Evolutionary conservation across 75 land plant species (phyloP).

Genomic region (Chamaecyparis obtusa): DNA sequence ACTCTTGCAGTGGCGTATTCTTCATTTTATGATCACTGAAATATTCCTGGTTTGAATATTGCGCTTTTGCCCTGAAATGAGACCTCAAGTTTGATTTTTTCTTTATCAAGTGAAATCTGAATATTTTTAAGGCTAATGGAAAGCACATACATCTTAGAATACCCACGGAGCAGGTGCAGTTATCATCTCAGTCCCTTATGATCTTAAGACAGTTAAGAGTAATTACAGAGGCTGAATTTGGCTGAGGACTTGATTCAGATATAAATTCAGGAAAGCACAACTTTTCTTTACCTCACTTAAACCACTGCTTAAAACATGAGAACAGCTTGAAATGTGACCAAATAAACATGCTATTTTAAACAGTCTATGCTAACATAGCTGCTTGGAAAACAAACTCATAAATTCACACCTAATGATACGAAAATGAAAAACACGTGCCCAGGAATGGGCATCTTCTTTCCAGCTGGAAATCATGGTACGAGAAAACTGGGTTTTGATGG

Average conservation of each 20-base stretch:
- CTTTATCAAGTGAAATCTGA: neutral
- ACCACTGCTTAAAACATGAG: neutral
- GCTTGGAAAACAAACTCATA: too few species aligned
- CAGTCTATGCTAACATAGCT: neutral
- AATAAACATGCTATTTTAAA: neutral
- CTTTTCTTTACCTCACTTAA: neutral
- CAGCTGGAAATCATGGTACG: neutral
- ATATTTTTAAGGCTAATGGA: neutral
- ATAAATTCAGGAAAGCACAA: neutral
- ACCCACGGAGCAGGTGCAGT: neutral
- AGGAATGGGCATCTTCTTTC: too few species aligned
- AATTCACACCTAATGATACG: too few species aligned
- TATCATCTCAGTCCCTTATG: neutral
- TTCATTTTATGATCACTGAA: neutral
- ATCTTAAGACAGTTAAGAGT: neutral
- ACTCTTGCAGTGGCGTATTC: neutral
- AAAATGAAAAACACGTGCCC: neutral
- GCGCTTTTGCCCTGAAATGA: neutral
- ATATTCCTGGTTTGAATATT: neutral
- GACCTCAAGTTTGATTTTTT: neutral
- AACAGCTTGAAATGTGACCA: neutral
- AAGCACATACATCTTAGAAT: neutral
- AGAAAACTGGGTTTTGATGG: neutral
- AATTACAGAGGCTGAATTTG: neutral
- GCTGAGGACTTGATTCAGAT: neutral